Percentiles rank a stretch among this genome's conserved stretches.
Conservation (phyloP, 192 early-diverging fungal genomes). For the Haplosporangium gracile region DNA sequence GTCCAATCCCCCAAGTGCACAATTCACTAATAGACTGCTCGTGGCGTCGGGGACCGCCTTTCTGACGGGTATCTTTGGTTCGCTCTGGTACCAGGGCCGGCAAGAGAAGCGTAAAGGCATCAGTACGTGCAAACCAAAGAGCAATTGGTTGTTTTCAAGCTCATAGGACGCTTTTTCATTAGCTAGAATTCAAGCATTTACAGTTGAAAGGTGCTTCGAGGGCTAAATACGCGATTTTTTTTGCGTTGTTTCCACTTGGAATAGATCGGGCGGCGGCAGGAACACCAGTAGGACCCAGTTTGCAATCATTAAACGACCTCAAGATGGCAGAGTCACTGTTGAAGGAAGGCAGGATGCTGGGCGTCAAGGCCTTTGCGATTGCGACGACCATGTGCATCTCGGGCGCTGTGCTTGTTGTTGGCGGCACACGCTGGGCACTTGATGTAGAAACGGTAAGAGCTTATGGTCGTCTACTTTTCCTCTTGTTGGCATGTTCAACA, state of each 20-base stretch:
- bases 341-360: conserved; percentile 47
- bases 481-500: no score
- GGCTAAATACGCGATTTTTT: neutral
- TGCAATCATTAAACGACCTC: conserved; percentile 39
- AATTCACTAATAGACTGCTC: conserved; percentile 52
- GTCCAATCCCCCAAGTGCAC: conserved; percentile 33
- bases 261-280: conserved; percentile 30
- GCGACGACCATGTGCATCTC: conserved; percentile 50
- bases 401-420: conserved; percentile 38
- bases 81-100: conserved; percentile 47
- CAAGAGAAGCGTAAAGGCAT: conserved; percentile 41
- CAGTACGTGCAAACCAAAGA: conserved; percentile 14
- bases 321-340: conserved; percentile 40
- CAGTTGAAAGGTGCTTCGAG: neutral
- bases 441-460: conserved; percentile 48
- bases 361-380: conserved; percentile 50
- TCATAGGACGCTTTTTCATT: neutral
- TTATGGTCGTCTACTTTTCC: neutral
- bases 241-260: neutral
- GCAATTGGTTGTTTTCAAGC: neutral
- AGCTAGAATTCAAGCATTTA: neutral
- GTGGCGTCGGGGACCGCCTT: conserved; percentile 49
- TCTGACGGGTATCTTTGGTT: conserved; percentile 51
- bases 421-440: conserved; percentile 45
- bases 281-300: conserved; percentile 16